Evolutionary conservation across 2,329 filamentous ascomycete genomes (phyloP).

Genomic region (Paecilomyces sp.): DNA sequence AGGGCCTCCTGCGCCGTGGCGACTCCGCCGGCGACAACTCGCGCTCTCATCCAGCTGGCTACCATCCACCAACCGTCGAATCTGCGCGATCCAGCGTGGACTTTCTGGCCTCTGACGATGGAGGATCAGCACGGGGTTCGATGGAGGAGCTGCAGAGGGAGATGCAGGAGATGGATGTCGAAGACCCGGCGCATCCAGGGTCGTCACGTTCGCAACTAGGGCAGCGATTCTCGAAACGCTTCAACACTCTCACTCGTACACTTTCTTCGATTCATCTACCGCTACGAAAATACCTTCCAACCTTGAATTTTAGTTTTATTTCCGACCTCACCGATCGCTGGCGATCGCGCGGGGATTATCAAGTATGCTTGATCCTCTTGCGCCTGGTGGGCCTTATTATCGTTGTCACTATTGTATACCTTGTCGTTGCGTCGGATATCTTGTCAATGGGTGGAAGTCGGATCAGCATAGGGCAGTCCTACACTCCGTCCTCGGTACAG

Average conservation of each 20-base stretch:
- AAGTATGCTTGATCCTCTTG: constrained; percentile 61
- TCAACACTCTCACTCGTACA: constrained; percentile 49
- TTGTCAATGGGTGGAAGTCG: constrained; percentile 59
- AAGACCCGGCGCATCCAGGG: constrained; percentile 50
- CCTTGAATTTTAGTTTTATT: constrained; percentile 33
- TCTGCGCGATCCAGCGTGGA: constrained; percentile 62
- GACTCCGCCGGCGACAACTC: constrained; percentile 30
- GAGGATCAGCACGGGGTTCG: constrained; percentile 47
- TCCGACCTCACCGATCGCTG: constrained; percentile 22
- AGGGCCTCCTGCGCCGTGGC: constrained; percentile 61
- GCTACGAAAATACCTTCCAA: constrained; percentile 39
- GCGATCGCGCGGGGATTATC: constrained; percentile 37
- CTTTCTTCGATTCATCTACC: constrained; percentile 51
- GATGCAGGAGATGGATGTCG: constrained; percentile 82
- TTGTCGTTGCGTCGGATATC: constrained; percentile 78
- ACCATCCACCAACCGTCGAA: constrained; percentile 76
- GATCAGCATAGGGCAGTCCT: constrained; percentile 60
- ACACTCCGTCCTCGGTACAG: constrained; percentile 76
- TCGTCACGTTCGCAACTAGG: constrained; percentile 34
- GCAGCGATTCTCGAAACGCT: constrained; percentile 49
- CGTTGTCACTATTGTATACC: constrained; percentile 70
- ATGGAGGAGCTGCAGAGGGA: constrained; percentile 65
- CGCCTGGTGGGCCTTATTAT: constrained; percentile 68
- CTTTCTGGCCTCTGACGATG: constrained; percentile 48
- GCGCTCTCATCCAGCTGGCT: constrained; percentile 48